These are phyloP conservation scores for Postia placenta DNA, from an alignment of 768 basidiomycete species.

Conservation along the genomic window DNA sequence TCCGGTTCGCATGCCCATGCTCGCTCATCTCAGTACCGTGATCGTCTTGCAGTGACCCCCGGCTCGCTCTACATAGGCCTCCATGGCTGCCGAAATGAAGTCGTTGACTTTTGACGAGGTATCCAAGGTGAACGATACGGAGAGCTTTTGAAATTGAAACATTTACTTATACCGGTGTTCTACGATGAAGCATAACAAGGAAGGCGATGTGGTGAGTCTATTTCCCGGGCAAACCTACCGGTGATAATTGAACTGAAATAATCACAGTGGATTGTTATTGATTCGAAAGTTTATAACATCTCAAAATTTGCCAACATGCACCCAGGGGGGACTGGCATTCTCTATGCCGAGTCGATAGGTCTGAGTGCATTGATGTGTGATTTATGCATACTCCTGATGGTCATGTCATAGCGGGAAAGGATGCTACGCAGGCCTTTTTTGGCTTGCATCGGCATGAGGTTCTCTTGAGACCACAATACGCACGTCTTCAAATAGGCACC, in stretches of 20 bases:
- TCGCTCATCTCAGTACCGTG: no score
- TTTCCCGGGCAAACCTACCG: no score
- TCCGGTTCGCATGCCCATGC: no score
- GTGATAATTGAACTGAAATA: no score
- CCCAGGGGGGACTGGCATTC: conserved; percentile 78
- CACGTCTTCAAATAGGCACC: conserved; percentile 61
- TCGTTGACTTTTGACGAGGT: neutral
- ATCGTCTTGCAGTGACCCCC: no score
- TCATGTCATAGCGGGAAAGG: conserved; percentile 50
- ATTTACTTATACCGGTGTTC: neutral
- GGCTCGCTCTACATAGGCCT: no score
- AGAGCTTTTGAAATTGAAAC: neutral
- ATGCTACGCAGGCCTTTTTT: conserved; percentile 78
- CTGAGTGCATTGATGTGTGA: conserved; percentile 15
- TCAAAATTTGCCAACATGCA: conserved; percentile 79
- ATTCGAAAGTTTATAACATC: conserved; percentile 77
- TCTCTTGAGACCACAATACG: conserved; percentile 65
- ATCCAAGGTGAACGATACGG: neutral
- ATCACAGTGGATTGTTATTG: conserved; percentile 74
- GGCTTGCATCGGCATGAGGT: conserved; percentile 82
- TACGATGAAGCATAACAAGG: conserved; percentile 69
- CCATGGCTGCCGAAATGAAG: neutral
- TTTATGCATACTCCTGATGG: neutral
- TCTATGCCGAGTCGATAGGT: conserved; percentile 64
- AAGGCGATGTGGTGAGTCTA: conserved; percentile 74